Base-by-base conservation (phyloP, 805 yeast genomes). In the Pichia membranifaciens region DNA sequence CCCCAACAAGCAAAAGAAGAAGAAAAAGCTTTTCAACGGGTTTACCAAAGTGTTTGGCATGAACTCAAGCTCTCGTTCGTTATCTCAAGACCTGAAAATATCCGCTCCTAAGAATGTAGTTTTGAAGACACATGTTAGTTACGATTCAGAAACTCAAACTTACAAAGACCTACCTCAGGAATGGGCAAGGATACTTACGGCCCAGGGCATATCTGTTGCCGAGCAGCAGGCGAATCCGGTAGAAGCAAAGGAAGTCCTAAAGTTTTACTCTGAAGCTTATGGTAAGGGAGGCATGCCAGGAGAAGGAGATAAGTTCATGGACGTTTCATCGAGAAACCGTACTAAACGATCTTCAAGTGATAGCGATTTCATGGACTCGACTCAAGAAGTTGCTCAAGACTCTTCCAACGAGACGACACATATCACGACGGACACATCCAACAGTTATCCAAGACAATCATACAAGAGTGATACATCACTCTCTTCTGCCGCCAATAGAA, bases 181-280 rank as follows among this genome's bases (percentile, higher is more conserved):
- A 58, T 93, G 99, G 99, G 88, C 88, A 52, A 76, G 79, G 52
- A 71, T 90, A 32, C 72, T 93, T 45, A 75, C 83, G 12, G 86
- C 93, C 2, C 84, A 89, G 58, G 96, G 96, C 45, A 89, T 93
- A 50, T 80, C 96, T 5, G 81, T 78, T 53, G 84, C 79, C 53
- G 99, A 93, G 58, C 96, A 88, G 67, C 82, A 83, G 60, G 86
- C 84, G 51, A 87, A 93, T 65, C 96, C 97, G 2, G 90, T 87
- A 64, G 96, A 96, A 1, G 96, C 93, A 23, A 57, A 60, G 33
- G 64, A 60, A 37, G 66, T 62, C 23, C 52, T 64, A 47, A 53
- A 55, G 23, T 64, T 62, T 50, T 62, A 56, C 51, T 54, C 54
- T 23, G 49, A 57, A 32, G 59, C 58, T 40, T 55, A 41, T 47